Evolutionary conservation across 2,329 filamentous ascomycete species (phyloP), one percentile per base, ranked within the genome.

Genomic region (Xenoacremonium recifei): DNA sequence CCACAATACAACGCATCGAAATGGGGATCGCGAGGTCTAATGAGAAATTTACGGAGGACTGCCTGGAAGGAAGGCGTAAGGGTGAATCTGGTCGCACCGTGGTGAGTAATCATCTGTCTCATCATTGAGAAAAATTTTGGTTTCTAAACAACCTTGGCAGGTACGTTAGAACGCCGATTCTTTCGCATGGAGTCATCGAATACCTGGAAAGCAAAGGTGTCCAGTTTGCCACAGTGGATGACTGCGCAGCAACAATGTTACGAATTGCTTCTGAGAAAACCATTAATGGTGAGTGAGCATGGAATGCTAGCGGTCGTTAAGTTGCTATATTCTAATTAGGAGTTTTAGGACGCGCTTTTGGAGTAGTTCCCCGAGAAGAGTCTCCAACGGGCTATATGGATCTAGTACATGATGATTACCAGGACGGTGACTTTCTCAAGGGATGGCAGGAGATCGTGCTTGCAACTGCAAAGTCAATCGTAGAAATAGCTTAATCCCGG

Each of bases 1-100:
- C 44, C 44, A 5, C 44, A 47, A 19, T 47, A 47, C 10, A 47
- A 43, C 19, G 12, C 40, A 4, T 47, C 44, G 1, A 47, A 47
- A 16, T 47, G 44, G 44, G 44, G 44, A 6, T 32, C 34, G 2
- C 37, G 44, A 5, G 44, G 44, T 5, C 25, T 47, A 13, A 37
- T 47, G 16, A 21, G 44, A 29, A 47, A 47, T 21, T 37, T 47
- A 5, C 44, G 44, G 1, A 33, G 44, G 7, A 44, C 37, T 1
- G 37, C 44, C 2, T 47, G 37, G 40, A 31, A 23, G 25, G 40
- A 44, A 11, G 31, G 35, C 5, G 38, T 47, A n/a, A 36, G 44
- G 21, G 44, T 47, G 3, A 44, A 40, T 23, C 37, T 47, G 6
- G 31, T 35, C 7, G 37, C 44, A 2, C 44, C 40, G 7, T 47